Percentiles rank a stretch among this genome's conserved stretches.
Evolutionary conservation across 371 early-diverging fungal genomes (phyloP).

Genomic region (Mucor circinelloides): DNA sequence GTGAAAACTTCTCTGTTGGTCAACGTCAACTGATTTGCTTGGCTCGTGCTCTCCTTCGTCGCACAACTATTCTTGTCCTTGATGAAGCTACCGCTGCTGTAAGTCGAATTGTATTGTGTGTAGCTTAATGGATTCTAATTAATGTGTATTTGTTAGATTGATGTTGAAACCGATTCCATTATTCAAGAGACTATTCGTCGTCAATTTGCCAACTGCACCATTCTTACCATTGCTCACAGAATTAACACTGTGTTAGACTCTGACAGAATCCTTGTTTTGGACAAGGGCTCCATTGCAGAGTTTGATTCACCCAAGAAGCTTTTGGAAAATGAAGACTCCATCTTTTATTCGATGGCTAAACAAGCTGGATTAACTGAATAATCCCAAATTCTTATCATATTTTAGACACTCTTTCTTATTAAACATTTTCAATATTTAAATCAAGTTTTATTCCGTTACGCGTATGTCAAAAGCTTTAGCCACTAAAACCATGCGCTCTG

Average conservation of each 20-base stretch:
- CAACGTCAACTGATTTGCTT: conserved; percentile 87
- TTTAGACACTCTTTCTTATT: neutral
- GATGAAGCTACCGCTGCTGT: conserved; percentile 94
- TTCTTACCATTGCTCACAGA: conserved; percentile 93
- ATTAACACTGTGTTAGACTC: conserved; percentile 89
- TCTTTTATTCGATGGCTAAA: conserved; percentile 74
- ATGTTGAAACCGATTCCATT: conserved; percentile 77
- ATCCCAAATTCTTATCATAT: neutral
- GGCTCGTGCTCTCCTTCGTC: conserved; percentile 81
- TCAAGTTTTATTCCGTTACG: too few relatives aligned
- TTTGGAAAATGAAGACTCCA: conserved; percentile 60
- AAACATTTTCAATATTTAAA: neutral
- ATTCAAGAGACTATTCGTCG: conserved; percentile 90
- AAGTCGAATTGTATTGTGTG: conserved; percentile 9
- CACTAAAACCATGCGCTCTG: too few relatives aligned
- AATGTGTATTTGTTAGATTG: conserved; percentile 53
- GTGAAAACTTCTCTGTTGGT: conserved; percentile 89
- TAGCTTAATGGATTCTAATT: neutral
- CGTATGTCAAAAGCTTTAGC: too few relatives aligned
- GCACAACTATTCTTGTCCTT: conserved; percentile 73
- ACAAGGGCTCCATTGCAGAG: conserved; percentile 77
- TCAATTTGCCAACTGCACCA: conserved; percentile 86
- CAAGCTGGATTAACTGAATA: conserved; percentile 67
- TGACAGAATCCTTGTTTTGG: conserved; percentile 83
- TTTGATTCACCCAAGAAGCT: conserved; percentile 75